These are phyloP conservation scores for thale cress (Arabidopsis thaliana) DNA, from an alignment of 345 rosid species.

Conservation along the genomic window TAIR10.1 NC_003070.9:29146501-29147000, in stretches of 20 bases:
- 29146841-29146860: constrained; percentile 33
- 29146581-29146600: constrained; percentile 61
- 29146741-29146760: constrained; percentile 80
- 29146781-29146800: constrained; percentile 73
- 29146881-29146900: constrained; percentile 30
- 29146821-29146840: constrained; percentile 52
- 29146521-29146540: constrained; percentile 58
- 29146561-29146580: constrained; percentile 60
- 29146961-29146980: constrained; percentile 43
- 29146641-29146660: not conserved
- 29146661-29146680: not conserved
- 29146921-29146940: constrained; percentile 34
- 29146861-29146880: constrained; percentile 12
- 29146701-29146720: constrained; percentile 79
- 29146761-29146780: constrained; percentile 75
- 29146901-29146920: constrained; percentile 8
- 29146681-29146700: constrained; percentile 13
- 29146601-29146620: constrained; percentile 54
- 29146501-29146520: constrained; percentile 63
- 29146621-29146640: not conserved
- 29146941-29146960: constrained; percentile 38
- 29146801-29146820: constrained; percentile 35
- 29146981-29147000: constrained; percentile 38
- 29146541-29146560: constrained; percentile 47
- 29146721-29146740: constrained; percentile 70